These are phyloP conservation scores for Penicillium dipodomyicola DNA, from an alignment of 495 filamentous ascomycete species.

Conservation along the genomic window DNA sequence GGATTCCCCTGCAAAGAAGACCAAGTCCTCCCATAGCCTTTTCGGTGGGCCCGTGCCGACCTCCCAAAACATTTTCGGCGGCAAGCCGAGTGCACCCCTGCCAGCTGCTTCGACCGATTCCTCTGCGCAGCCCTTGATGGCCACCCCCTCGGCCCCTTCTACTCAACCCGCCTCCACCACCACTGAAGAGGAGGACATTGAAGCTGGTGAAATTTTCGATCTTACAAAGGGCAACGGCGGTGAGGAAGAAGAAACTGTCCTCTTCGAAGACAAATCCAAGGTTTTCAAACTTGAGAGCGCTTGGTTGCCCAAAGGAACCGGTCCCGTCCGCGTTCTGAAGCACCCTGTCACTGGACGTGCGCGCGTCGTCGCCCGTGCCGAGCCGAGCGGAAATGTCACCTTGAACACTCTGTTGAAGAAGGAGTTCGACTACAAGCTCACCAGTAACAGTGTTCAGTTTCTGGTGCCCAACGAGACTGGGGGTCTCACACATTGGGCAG, in stretches of 20 bases:
- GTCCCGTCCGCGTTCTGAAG: slow-evolving; percentile 63
- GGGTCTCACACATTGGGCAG: slow-evolving; percentile 58
- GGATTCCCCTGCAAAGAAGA: slow-evolving; percentile 23
- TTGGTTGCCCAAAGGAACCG: slow-evolving; percentile 54
- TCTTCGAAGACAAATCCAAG: slow-evolving; percentile 63
- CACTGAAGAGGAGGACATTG: slow-evolving; percentile 53
- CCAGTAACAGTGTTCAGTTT: slow-evolving; percentile 56
- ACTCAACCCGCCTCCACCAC: slow-evolving; percentile 46
- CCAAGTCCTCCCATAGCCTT: slow-evolving; percentile 9
- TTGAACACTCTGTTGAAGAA: slow-evolving; percentile 64
- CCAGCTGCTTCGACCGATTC: slow-evolving; percentile 33
- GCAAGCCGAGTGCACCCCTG: slow-evolving; percentile 11
- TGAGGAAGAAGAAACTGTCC: slow-evolving; percentile 66
- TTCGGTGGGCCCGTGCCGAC: slow-evolving; percentile 26
- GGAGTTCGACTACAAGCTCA: slow-evolving; percentile 54
- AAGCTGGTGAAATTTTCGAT: slow-evolving; percentile 54
- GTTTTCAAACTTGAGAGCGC: slow-evolving; percentile 60
- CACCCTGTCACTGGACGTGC: slow-evolving; percentile 60
- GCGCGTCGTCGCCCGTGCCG: slow-evolving; percentile 64
- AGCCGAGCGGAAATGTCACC: slow-evolving; percentile 66
- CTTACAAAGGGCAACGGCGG: slow-evolving; percentile 61
- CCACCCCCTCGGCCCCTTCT: slow-evolving; percentile 32
- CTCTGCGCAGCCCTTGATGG: slow-evolving; percentile 28
- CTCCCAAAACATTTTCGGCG: slow-evolving; percentile 10
- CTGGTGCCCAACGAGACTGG: slow-evolving; percentile 51